Evolutionary conservation across 164 flowering plant genomes (phyloP).

Genomic region (Tetracentron sinense): DNA sequence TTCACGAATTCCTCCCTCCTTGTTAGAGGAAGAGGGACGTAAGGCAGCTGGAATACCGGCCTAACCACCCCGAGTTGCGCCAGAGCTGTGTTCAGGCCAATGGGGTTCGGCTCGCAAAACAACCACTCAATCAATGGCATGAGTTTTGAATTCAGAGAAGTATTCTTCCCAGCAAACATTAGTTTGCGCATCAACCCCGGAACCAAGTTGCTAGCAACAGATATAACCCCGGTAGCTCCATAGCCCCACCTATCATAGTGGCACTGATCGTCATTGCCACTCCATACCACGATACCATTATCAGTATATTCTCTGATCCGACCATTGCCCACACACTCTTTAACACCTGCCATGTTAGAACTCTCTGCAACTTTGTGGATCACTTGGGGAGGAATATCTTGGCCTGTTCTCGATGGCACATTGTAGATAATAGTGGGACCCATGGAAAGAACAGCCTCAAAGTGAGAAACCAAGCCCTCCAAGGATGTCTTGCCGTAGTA

Average conservation of each 20-base stretch:
- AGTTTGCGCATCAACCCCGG: conserved; percentile 70
- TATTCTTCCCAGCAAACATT: conserved; percentile 61
- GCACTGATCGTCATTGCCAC: conserved; percentile 84
- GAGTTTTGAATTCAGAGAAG: conserved; percentile 48
- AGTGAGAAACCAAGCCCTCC: conserved; percentile 71
- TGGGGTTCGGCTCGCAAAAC: conserved; percentile 80
- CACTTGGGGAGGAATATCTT: conserved; percentile 76
- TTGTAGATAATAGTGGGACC: conserved; percentile 87
- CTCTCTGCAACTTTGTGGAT: conserved; percentile 44
- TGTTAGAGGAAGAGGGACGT: conserved; percentile 67
- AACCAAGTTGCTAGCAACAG: conserved; percentile 73
- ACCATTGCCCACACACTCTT: conserved; percentile 79
- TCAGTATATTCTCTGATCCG: conserved; percentile 58
- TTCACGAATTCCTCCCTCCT: conserved; percentile 75
- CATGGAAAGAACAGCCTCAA: conserved; percentile 65
- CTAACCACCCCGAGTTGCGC: conserved; percentile 87
- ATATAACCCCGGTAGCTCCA: conserved; percentile 78
- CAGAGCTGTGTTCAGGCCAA: conserved; percentile 73
- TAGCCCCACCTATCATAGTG: conserved; percentile 83
- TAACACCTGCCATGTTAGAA: conserved; percentile 73
- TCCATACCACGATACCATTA: conserved; percentile 64
- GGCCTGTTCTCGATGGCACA: conserved; percentile 82
- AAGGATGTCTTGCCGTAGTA: conserved; percentile 88
- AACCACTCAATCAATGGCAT: conserved; percentile 77
- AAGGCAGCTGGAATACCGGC: conserved; percentile 84